A percentile compares a stretch with the other conserved stretches of the same genome.
Evolutionary conservation across 129 eudicot genomes (phyloP).

Genomic region (Kitagawia praeruptora): DNA sequence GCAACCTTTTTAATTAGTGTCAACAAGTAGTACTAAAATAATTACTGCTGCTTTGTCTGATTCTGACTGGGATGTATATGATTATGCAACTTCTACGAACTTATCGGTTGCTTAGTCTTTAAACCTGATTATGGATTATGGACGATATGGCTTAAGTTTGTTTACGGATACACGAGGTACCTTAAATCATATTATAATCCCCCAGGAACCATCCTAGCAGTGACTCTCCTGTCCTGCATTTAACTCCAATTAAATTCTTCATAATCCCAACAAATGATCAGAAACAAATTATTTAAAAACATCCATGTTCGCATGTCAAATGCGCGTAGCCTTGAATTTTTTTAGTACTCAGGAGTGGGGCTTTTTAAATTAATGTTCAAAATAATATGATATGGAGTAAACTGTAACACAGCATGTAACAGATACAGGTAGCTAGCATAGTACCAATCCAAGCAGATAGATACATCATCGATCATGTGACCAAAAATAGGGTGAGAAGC

Average conservation of each 20-base stretch:
- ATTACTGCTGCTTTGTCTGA: background rate
- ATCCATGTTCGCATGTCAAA: background rate
- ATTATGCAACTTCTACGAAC: conserved; percentile 2
- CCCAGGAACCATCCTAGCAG: conserved; percentile 29
- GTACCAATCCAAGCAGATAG: conserved; percentile 16
- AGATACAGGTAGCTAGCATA: conserved; percentile 3
- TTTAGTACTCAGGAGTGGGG: too few species aligned
- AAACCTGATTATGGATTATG: background rate
- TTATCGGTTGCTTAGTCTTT: conserved; percentile 1
- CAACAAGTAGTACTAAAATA: background rate
- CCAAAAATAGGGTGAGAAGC: conserved; percentile 11
- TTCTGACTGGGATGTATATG: conserved; percentile 8
- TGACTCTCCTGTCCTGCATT: conserved; percentile 43
- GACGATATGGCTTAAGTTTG: background rate
- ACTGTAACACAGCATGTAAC: background rate
- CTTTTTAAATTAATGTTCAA: background rate
- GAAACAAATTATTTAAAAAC: conserved; percentile 17
- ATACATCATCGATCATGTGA: conserved; percentile 15
- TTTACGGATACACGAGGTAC: conserved; percentile 16
- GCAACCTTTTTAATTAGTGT: background rate
- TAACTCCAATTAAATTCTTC: conserved; percentile 20
- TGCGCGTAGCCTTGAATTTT: background rate
- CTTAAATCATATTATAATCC: conserved; percentile 16
- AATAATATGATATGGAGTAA: background rate
- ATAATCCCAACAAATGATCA: conserved; percentile 4